These are phyloP conservation scores for Alisma plantagoaquatica DNA, from an alignment of 106 monocot species.

Conservation along the genomic window DNA sequence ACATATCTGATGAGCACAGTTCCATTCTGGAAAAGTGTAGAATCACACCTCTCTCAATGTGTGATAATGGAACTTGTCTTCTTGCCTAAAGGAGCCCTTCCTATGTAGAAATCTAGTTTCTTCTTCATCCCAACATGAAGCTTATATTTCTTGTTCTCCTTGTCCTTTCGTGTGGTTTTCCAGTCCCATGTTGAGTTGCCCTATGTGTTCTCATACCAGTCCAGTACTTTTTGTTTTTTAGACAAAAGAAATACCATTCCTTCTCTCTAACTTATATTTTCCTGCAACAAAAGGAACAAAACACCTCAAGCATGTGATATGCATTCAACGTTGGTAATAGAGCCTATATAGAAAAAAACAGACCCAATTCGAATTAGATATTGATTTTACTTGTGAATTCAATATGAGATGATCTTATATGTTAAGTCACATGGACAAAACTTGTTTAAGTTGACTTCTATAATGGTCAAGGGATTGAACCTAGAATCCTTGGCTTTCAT, in stretches of 20 bases:
- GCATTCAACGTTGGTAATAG: too few species aligned
- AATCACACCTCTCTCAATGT: not conserved
- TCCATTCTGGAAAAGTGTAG: not conserved
- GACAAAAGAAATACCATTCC: slow-evolving; percentile 16
- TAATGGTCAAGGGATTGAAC: slow-evolving; percentile 1
- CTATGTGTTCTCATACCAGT: slow-evolving; percentile 10
- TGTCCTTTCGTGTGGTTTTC: slow-evolving; percentile 17
- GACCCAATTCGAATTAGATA: too few species aligned
- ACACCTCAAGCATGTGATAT: not conserved
- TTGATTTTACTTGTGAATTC: not conserved
- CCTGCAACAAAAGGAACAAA: not conserved
- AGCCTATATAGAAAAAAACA: too few species aligned
- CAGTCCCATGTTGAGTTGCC: slow-evolving; percentile 10
- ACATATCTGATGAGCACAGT: too few species aligned
- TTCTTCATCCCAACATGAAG: slow-evolving; percentile 11
- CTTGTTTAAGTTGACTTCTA: slow-evolving; percentile 7
- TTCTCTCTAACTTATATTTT: slow-evolving; percentile 8
- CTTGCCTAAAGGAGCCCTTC: slow-evolving; percentile 10
- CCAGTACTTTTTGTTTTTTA: slow-evolving; percentile 6
- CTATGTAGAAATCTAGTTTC: slow-evolving; percentile 12
- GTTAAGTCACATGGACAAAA: slow-evolving; percentile 13
- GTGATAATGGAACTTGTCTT: slow-evolving; percentile 14
- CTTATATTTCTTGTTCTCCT: slow-evolving; percentile 2
- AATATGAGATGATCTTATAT: not conserved
- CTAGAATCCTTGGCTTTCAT: not conserved